Conservation (phyloP, 1,139 yeast genomes). For the Yamadazyma taylorii region DNA sequence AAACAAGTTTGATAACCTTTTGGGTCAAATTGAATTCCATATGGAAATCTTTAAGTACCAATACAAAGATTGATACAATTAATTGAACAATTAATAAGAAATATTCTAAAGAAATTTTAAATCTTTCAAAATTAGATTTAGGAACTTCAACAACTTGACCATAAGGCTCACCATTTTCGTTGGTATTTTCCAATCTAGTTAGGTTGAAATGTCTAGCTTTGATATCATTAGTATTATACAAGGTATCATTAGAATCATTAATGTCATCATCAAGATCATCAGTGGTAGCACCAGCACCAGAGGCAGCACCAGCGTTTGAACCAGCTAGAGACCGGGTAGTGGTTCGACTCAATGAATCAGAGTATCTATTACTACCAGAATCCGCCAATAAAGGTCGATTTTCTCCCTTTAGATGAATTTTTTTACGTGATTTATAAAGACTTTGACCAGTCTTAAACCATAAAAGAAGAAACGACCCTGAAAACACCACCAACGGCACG, state of each 20-base stretch:
- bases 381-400: slow-evolving; percentile 33
- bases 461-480: slow-evolving; percentile 30
- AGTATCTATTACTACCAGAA: slow-evolving; percentile 5
- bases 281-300: background rate
- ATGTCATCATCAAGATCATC: slow-evolving; percentile 5
- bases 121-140: slow-evolving; percentile 50
- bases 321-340: too few species aligned
- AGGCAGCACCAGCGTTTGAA: too few species aligned
- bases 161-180: slow-evolving; percentile 57
- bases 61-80: slow-evolving; percentile 36
- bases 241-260: slow-evolving; percentile 9
- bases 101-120: slow-evolving; percentile 52
- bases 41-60: slow-evolving; percentile 33
- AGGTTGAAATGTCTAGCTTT: slow-evolving; percentile 55
- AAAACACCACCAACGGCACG: slow-evolving; percentile 34
- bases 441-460: slow-evolving; percentile 20
- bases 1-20: slow-evolving; percentile 34
- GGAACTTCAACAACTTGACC: slow-evolving; percentile 45
- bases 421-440: slow-evolving; percentile 16
- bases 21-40: slow-evolving; percentile 26
- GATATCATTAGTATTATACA: slow-evolving; percentile 18
- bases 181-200: slow-evolving; percentile 39
- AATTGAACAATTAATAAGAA: slow-evolving; percentile 47
- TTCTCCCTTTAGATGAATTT: slow-evolving; percentile 20
- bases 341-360: background rate